Percentiles rank a stretch among this genome's conserved stretches.
These are phyloP conservation scores for Lactarius hengduanensis DNA, from an alignment of 768 basidiomycete species.

Conservation along the genomic window DNA sequence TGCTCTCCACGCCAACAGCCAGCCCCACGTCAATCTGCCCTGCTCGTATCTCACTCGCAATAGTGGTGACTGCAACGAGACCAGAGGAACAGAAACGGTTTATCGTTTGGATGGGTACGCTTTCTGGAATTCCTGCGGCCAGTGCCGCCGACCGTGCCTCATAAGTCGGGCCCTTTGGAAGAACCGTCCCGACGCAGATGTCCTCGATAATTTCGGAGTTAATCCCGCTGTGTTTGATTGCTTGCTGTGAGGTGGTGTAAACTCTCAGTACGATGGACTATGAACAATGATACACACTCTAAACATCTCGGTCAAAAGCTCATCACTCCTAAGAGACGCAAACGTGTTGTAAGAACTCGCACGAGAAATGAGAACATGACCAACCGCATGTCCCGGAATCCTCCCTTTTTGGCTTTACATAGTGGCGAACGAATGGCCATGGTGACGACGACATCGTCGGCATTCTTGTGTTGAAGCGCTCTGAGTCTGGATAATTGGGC, in stretches of 20 bases:
- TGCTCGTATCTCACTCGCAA: slow-evolving; percentile 70
- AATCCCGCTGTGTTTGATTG: slow-evolving; percentile 55
- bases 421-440: slow-evolving; percentile 76
- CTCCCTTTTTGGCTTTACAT: slow-evolving; percentile 76
- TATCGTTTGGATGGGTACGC: slow-evolving; percentile 67
- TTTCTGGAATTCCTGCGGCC: slow-evolving; percentile 79
- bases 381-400: slow-evolving; percentile 65
- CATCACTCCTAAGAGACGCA: slow-evolving; percentile 56
- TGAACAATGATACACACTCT: slow-evolving; percentile 43
- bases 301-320: slow-evolving; percentile 79
- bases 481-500: slow-evolving; percentile 42
- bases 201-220: slow-evolving; percentile 69
- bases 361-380: slow-evolving; percentile 29
- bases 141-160: slow-evolving; percentile 72
- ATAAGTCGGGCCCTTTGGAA: slow-evolving; percentile 63
- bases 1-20: slow-evolving; percentile 82
- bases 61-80: slow-evolving; percentile 77
- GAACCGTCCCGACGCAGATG: slow-evolving; percentile 77
- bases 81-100: slow-evolving; percentile 85
- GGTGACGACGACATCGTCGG: slow-evolving; percentile 81
- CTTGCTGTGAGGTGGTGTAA: slow-evolving; percentile 43
- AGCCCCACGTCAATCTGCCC: slow-evolving; percentile 83
- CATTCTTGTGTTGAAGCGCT: slow-evolving; percentile 54
- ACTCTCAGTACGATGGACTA: slow-evolving; percentile 24
- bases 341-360: neutral